Percentiles rank a stretch among this genome's conserved stretches.
Conservation (phyloP, 805 yeast genomes). For the Hanseniaspora mollemarum region DNA sequence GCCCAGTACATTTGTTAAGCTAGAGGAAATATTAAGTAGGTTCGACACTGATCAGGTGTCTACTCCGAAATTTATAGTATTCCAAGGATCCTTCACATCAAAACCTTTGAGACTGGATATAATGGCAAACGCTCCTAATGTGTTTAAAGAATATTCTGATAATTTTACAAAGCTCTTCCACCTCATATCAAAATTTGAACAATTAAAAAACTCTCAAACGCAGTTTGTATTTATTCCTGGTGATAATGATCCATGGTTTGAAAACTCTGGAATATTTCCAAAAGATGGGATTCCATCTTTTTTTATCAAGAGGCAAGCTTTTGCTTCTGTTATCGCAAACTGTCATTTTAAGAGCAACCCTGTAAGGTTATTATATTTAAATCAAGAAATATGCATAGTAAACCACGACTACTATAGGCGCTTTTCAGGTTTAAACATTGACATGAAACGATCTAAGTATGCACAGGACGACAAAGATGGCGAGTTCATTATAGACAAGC, state of each 20-base stretch:
- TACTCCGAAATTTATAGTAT: slow-evolving; percentile 54
- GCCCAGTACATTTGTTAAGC: slow-evolving; percentile 44
- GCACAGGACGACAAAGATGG: neutral
- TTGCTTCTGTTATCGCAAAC: slow-evolving; percentile 47
- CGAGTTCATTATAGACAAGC: neutral
- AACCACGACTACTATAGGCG: slow-evolving; percentile 49
- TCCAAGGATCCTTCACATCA: slow-evolving; percentile 65
- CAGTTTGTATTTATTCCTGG: slow-evolving; percentile 74
- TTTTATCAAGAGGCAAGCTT: slow-evolving; percentile 45
- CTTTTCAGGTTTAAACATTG: neutral
- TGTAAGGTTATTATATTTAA: slow-evolving; percentile 57
- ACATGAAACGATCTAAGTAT: neutral
- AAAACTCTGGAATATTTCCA: slow-evolving; percentile 43
- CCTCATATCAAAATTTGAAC: slow-evolving; percentile 42
- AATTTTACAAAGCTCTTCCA: slow-evolving; percentile 65
- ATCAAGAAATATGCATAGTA: slow-evolving; percentile 69
- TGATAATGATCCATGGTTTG: slow-evolving; percentile 77
- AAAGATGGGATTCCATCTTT: slow-evolving; percentile 57
- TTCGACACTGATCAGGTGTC: slow-evolving; percentile 38
- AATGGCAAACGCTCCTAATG: slow-evolving; percentile 1
- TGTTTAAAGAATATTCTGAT: slow-evolving; percentile 48
- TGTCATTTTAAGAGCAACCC: slow-evolving; percentile 68
- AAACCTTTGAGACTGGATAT: slow-evolving; percentile 4
- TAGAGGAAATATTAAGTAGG: slow-evolving; percentile 48
- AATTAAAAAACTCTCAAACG: slow-evolving; percentile 31